Evolutionary conservation across 2,329 filamentous ascomycete species (phyloP), one percentile per base, ranked within the genome.

Genomic region (Botrytis aclada): DNA sequence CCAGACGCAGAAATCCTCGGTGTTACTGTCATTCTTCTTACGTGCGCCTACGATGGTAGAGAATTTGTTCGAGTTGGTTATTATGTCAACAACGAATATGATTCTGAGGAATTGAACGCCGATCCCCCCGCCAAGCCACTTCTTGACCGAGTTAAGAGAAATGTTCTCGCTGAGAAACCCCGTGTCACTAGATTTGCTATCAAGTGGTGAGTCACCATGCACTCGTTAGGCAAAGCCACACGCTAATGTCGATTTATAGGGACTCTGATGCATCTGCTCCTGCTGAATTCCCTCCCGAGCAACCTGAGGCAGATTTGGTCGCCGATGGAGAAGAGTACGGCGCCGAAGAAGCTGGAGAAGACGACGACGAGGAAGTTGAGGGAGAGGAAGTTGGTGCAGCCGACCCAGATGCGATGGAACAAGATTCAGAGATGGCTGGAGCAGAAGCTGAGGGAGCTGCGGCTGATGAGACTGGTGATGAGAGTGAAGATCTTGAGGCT

Each of bases 1-100:
- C 96, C 96, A 72, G 92, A 95, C 78, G 94, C 93, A 78, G 97
- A 99, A 84, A 95, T 99, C 79, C 89, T 99, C 63, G 96, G 96
- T 74, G 97, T 99, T 69, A 99, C 96, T 6, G 96, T 99, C 80
- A 94, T 99, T 79, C 91, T 99, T 72, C 88, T 99, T 77, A 97
- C 94, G 73, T 98, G 96, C 84, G 93, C 94, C 82, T 99, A 99
- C 84, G 96, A 99, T 80, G 92, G 93, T 71, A 90, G 96, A 80
- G 96, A 99, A 83, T 99, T 99, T 80, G 94, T 99, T 56, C 94
- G 96, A 77, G 95, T 99, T 60, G 96, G 96, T 75, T 99, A 99
- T 88, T 99, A 99, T 79, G 96, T 99, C 80, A 99, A 98, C 87
- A 99, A 99, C 80, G 97, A 99, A 83, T 99, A 99, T 83, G 94